phyloP scores from a whole-genome alignment of 768 basidiomycete species.

The Kwoniella bestiolae region DNA sequence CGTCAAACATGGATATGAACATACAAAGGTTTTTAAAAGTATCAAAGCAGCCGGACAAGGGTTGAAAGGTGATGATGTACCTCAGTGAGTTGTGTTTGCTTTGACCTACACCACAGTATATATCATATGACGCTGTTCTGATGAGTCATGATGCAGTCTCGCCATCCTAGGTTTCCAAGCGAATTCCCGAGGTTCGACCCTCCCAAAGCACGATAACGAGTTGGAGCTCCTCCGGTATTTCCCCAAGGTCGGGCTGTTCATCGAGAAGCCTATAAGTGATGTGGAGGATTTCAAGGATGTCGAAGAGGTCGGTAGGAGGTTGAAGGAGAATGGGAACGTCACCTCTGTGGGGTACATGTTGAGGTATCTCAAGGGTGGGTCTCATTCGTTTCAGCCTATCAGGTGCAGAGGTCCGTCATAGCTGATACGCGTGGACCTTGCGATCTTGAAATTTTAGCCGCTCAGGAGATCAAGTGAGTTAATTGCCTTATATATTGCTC shows the following conservation, averaged over 20 bases:
- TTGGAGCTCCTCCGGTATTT: conserved; percentile 79
- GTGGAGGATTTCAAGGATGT: conserved; percentile 57
- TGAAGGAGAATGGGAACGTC: conserved; percentile 53
- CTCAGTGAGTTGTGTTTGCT: conserved; percentile 61
- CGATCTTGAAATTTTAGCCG: conserved; percentile 65
- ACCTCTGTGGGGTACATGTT: conserved; percentile 69
- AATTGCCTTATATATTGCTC: no score
- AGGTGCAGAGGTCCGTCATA: no score
- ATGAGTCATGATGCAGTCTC: conserved; percentile 58
- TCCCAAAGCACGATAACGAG: conserved; percentile 78
- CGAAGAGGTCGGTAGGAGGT: conserved; percentile 20
- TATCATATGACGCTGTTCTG: no score
- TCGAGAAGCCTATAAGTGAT: conserved; percentile 89
- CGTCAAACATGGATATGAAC: conserved; percentile 83
- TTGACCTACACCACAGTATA: neutral
- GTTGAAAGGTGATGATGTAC: conserved; percentile 17
- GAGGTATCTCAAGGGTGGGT: conserved; percentile 75
- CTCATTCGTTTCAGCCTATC: no score
- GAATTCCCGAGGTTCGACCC: conserved; percentile 76
- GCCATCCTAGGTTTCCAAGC: conserved; percentile 70
- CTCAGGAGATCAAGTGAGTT: conserved; percentile 84
- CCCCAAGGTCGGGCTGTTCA: conserved; percentile 82
- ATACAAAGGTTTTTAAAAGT: conserved; percentile 61
- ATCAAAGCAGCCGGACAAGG: conserved; percentile 28
- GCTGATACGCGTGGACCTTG: neutral